A percentile compares a stretch with the other conserved stretches of the same genome.
Conservation (phyloP, 139 green algal genomes). For the Edaphochlamys debaryana region DNA sequence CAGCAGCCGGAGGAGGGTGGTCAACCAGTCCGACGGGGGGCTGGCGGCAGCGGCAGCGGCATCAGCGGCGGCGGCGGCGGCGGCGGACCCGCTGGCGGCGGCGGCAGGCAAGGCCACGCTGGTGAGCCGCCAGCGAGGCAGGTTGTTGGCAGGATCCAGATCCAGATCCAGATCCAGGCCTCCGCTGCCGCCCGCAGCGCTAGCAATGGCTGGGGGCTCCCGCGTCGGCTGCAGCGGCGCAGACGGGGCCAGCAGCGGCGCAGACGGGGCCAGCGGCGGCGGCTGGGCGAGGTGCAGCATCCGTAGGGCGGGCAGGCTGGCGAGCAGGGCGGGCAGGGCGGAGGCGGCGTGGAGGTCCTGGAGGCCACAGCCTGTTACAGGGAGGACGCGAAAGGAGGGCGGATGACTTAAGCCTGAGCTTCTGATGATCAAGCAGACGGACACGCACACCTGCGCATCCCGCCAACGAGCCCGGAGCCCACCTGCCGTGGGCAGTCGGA, state of each 20-base stretch:
- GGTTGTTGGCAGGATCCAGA: neutral
- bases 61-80: neutral
- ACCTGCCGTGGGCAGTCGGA: neutral
- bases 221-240: neutral
- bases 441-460: neutral
- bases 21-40: neutral
- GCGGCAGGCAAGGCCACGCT: neutral
- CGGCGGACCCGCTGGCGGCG: neutral
- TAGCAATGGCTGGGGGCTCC: neutral
- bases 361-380: neutral
- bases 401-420: neutral
- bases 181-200: neutral
- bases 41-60: neutral
- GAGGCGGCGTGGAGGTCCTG: neutral
- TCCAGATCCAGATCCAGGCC: neutral
- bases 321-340: neutral
- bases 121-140: neutral
- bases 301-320: constrained; percentile 13
- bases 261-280: too few relatives aligned
- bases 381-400: neutral
- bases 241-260: too few relatives aligned
- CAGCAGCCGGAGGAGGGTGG: neutral
- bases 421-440: too few relatives aligned
- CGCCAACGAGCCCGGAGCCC: neutral
- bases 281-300: neutral